Percentiles rank a stretch among this genome's conserved stretches.
Evolutionary conservation across 345 rosid genomes (phyloP).

Genomic region (Anastatica hierochuntica): DNA sequence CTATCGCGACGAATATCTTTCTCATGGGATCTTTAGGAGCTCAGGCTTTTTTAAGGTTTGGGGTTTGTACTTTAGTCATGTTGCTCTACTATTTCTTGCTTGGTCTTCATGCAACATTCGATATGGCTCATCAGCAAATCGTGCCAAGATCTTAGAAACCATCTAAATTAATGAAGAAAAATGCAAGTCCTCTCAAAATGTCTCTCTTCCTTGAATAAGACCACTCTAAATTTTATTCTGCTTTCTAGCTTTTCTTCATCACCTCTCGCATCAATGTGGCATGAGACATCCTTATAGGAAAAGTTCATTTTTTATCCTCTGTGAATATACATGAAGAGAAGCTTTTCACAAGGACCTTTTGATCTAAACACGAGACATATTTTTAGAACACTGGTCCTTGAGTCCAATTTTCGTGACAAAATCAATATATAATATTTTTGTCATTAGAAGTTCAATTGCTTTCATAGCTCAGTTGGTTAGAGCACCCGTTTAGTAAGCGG

Average conservation of each 20-base stretch:
- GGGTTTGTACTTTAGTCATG: slow-evolving; percentile 22
- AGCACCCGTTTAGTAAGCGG: slow-evolving; percentile 95
- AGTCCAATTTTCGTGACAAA: too few species aligned
- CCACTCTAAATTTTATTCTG: too few species aligned
- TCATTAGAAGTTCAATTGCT: too few species aligned
- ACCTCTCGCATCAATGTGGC: too few species aligned
- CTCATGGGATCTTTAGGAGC: slow-evolving; percentile 47
- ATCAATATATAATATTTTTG: too few species aligned
- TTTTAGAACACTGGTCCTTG: too few species aligned
- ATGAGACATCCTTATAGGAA: too few species aligned
- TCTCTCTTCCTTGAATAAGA: slow-evolving; percentile 1
- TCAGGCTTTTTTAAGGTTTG: slow-evolving; percentile 41
- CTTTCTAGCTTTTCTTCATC: too few species aligned
- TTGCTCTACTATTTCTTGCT: slow-evolving; percentile 14
- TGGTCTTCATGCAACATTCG: slow-evolving; percentile 28
- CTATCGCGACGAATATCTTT: slow-evolving; percentile 40
- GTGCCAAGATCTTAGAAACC: neutral
- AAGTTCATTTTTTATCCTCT: too few species aligned
- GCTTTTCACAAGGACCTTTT: too few species aligned
- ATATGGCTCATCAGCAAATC: slow-evolving; percentile 23
- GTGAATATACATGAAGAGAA: too few species aligned
- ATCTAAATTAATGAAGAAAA: neutral
- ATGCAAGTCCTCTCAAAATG: neutral
- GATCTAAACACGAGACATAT: too few species aligned
- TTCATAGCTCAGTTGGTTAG: slow-evolving; percentile 94